Conservation (phyloP, 2,329 filamentous ascomycete species). For the Pseudogymnoascus sp. region DNA sequence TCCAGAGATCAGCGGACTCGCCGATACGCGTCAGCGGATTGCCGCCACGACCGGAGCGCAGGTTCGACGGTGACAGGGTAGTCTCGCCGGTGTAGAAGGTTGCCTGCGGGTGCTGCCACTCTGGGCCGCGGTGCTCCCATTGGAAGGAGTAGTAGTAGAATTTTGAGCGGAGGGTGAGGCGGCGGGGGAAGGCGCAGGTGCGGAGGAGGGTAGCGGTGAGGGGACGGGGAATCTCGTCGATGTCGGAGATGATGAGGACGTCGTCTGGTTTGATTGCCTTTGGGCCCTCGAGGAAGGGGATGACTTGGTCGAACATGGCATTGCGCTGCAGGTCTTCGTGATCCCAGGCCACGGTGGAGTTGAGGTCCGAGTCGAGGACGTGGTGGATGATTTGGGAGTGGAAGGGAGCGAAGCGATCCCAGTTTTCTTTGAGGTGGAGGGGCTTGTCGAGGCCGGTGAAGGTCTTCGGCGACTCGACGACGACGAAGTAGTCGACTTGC, state of each 20-base stretch:
- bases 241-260: conserved; percentile 50
- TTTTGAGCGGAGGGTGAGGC: conserved; percentile 43
- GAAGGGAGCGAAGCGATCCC: conserved; percentile 30
- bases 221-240: conserved; percentile 53
- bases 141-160: conserved; percentile 56
- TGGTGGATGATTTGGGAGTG: conserved; percentile 36
- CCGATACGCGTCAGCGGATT: conserved; percentile 32
- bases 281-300: conserved; percentile 39
- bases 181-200: conserved; percentile 45
- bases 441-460: conserved; percentile 34
- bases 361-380: conserved; percentile 27
- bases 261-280: conserved; percentile 42
- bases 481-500: conserved; percentile 37
- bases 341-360: conserved; percentile 27
- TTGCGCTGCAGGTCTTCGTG: conserved; percentile 35
- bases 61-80: conserved; percentile 47
- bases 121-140: conserved; percentile 37
- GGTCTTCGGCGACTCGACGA: conserved; percentile 34
- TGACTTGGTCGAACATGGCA: conserved; percentile 34
- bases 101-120: conserved; percentile 55
- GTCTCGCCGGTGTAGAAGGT: conserved; percentile 44
- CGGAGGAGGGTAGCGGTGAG: conserved; percentile 42
- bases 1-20: conserved; percentile 39
- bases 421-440: conserved; percentile 31
- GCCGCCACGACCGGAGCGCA: conserved; percentile 43